A percentile compares a stretch with the other conserved stretches of the same genome.
Conservation (phyloP, 192 early-diverging fungal species). For the Coemansia sp. region DNA sequence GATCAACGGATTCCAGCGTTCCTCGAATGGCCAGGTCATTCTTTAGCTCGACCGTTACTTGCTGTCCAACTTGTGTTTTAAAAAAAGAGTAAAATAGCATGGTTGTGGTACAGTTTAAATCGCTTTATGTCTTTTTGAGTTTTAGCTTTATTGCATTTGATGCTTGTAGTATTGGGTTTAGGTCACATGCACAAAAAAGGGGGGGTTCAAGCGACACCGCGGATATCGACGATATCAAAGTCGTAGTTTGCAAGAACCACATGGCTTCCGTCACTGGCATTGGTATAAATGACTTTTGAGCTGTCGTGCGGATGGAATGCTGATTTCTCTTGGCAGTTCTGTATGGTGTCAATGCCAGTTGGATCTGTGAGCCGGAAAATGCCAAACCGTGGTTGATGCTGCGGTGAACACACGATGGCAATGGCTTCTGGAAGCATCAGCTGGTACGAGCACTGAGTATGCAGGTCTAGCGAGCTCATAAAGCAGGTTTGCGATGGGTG, state of each 20-base stretch:
- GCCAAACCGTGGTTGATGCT: slow-evolving; percentile 67
- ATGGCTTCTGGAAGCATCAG: slow-evolving; percentile 89
- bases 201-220: slow-evolving; percentile 10
- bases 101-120: background rate
- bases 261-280: slow-evolving; percentile 44
- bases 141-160: no score
- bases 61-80: slow-evolving; percentile 95
- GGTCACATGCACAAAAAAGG: slow-evolving; percentile 8
- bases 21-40: slow-evolving; percentile 95
- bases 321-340: slow-evolving; percentile 63
- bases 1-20: slow-evolving; percentile 94
- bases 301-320: slow-evolving; percentile 78
- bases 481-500: slow-evolving; percentile 95
- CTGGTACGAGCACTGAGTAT: slow-evolving; percentile 91
- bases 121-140: no score
- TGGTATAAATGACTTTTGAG: slow-evolving; percentile 38
- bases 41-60: slow-evolving; percentile 97
- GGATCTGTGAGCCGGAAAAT: slow-evolving; percentile 87
- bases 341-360: slow-evolving; percentile 74
- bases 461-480: slow-evolving; percentile 88
- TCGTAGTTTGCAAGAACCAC: slow-evolving; percentile 42
- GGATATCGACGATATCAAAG: slow-evolving; percentile 52
- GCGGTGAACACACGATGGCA: slow-evolving; percentile 85
- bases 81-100: slow-evolving; percentile 99
- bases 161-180: slow-evolving; percentile 3